Conservation (phyloP, 2,329 filamentous ascomycete species). For the Pyrenophora tritici-repentis region DNA sequence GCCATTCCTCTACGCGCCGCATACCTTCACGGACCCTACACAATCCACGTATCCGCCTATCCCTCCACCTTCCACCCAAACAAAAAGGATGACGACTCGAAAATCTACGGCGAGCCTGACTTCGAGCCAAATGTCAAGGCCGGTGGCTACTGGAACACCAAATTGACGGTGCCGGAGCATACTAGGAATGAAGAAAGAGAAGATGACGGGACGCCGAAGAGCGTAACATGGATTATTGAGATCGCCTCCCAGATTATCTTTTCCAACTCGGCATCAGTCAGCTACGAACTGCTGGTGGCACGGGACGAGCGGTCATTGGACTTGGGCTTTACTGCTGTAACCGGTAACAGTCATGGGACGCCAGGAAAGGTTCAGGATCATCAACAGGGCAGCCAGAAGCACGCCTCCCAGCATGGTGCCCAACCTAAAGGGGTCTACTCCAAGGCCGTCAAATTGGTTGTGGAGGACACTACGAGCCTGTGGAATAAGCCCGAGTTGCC, state of each 20-base stretch:
- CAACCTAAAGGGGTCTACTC: conserved; percentile 82
- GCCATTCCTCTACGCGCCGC: conserved; percentile 89
- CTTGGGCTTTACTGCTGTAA: conserved; percentile 63
- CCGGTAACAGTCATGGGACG: conserved; percentile 56
- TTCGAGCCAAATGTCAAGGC: conserved; percentile 98
- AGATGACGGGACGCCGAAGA: conserved; percentile 51
- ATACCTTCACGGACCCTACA: conserved; percentile 96
- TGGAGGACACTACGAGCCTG: conserved; percentile 85
- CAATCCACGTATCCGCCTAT: conserved; percentile 83
- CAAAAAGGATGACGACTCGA: conserved; percentile 70
- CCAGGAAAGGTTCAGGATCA: conserved; percentile 75
- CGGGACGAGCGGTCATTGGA: conserved; percentile 83
- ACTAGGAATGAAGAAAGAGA: conserved; percentile 58
- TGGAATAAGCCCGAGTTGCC: conserved; percentile 93
- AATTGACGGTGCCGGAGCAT: conserved; percentile 77
- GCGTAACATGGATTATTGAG: conserved; percentile 86
- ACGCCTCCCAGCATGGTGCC: conserved; percentile 58
- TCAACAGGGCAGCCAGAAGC: conserved; percentile 66
- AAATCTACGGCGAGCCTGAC: conserved; percentile 77
- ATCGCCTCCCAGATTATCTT: conserved; percentile 93
- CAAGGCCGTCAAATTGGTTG: conserved; percentile 73
- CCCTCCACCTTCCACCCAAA: conserved; percentile 84
- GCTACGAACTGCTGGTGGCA: conserved; percentile 84
- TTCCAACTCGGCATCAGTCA: conserved; percentile 82
- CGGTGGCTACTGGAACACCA: conserved; percentile 82